A percentile compares a stretch with the other conserved stretches of the same genome.
phyloP scores from a whole-genome alignment of 805 yeast species.

The Starmerella vaccinii region DNA sequence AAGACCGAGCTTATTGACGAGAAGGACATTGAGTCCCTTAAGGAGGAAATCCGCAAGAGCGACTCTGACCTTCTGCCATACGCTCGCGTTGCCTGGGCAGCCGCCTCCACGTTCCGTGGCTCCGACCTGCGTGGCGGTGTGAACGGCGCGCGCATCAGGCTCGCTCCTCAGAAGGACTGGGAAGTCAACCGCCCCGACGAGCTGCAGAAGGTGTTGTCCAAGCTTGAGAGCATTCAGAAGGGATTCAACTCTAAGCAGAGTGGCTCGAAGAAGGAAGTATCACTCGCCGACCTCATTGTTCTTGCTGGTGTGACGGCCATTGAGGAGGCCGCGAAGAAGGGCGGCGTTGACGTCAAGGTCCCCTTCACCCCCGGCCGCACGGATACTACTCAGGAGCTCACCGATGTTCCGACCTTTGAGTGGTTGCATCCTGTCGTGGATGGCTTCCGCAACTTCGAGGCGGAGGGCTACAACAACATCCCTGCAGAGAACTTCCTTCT shows the following conservation, averaged over 20 bases:
- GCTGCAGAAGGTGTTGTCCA: constrained; percentile 13
- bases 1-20: constrained; percentile 3
- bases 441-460: constrained; percentile 21
- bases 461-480: constrained; percentile 13
- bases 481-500: constrained; percentile 19
- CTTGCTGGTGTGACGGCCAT: constrained; percentile 20
- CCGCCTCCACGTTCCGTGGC: constrained; percentile 20
- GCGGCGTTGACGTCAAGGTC: constrained; percentile 14
- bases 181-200: constrained; percentile 22
- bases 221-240: constrained; percentile 9
- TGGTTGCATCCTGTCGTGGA: constrained; percentile 22
- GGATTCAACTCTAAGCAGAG: constrained; percentile 11
- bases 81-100: constrained; percentile 22
- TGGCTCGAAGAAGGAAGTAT: constrained; percentile 10
- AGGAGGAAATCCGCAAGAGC: neutral
- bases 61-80: constrained; percentile 11
- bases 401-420: constrained; percentile 18
- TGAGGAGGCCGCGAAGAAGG: constrained; percentile 18
- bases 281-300: constrained; percentile 20
- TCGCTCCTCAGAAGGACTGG: constrained; percentile 21
- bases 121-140: constrained; percentile 22
- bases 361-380: constrained; percentile 22
- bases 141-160: constrained; percentile 21
- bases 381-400: constrained; percentile 16
- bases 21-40: constrained; percentile 4